Evolutionary conservation across 2,329 filamentous ascomycete species (phyloP).

Genomic region (Talaromyces pinophilus): DNA sequence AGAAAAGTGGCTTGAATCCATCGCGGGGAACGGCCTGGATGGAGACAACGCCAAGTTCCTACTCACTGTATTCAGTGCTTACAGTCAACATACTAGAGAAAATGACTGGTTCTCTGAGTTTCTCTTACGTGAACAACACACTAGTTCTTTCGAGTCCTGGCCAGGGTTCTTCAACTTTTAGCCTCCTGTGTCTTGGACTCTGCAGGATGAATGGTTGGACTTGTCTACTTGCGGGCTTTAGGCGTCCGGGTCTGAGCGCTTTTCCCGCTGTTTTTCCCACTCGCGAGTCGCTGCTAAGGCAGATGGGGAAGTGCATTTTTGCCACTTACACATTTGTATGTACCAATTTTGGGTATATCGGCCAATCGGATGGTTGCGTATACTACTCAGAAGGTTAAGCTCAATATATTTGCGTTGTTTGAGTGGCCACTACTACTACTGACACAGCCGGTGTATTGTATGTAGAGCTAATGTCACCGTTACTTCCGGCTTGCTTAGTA

Average conservation of each 20-base stretch:
- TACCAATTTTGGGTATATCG: neutral
- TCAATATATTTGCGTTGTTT: neutral
- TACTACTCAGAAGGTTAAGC: neutral
- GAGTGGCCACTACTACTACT: neutral
- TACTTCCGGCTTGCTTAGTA: neutral
- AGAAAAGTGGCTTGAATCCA: slow-evolving; percentile 8
- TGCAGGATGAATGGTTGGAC: neutral
- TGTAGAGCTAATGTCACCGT: slow-evolving; percentile 11
- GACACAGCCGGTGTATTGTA: neutral
- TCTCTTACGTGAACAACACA: slow-evolving; percentile 6
- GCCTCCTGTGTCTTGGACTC: neutral
- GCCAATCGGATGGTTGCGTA: neutral
- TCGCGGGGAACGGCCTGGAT: slow-evolving; percentile 1
- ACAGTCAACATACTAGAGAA: too few relatives aligned
- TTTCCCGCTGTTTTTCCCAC: neutral
- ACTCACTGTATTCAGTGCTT: neutral
- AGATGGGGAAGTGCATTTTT: neutral
- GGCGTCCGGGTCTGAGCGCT: neutral
- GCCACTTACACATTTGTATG: neutral
- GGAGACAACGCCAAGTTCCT: slow-evolving; percentile 1
- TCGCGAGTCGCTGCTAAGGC: neutral
- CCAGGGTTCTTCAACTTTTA: neutral
- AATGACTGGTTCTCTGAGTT: slow-evolving; percentile 10
- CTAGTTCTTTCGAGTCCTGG: neutral
- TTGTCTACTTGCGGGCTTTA: neutral